Conservation (phyloP, 345 rosid genomes). For the Moricandia arvensis region DNA sequence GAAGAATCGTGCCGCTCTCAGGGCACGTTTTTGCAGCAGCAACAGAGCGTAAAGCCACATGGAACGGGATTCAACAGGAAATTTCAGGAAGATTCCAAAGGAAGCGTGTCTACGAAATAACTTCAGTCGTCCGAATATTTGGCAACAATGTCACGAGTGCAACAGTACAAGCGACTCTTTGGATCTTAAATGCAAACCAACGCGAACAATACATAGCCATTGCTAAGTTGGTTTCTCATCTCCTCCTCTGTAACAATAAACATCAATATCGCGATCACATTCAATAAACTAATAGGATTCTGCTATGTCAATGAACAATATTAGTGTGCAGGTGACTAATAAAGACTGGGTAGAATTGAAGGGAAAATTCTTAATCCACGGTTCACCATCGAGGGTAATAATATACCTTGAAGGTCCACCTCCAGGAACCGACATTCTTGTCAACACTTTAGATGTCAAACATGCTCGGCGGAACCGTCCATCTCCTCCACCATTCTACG, state of each 20-base stretch:
- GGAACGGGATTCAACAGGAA: slow-evolving; percentile 95
- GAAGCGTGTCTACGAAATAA: slow-evolving; percentile 62
- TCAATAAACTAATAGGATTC: slow-evolving; percentile 8
- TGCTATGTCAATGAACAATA: slow-evolving; percentile 17
- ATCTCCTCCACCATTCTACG: slow-evolving; percentile 54
- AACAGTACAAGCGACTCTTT: slow-evolving; percentile 66
- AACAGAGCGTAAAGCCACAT: slow-evolving; percentile 61
- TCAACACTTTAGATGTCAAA: slow-evolving; percentile 63
- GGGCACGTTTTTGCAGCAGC: slow-evolving; percentile 70
- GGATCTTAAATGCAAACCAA: slow-evolving; percentile 66
- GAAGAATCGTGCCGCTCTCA: slow-evolving; percentile 51
- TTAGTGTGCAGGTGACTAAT: slow-evolving; percentile 70
- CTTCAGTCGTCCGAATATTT: slow-evolving; percentile 65
- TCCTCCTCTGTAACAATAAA: background rate
- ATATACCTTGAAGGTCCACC: slow-evolving; percentile 88
- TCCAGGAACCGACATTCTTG: slow-evolving; percentile 75
- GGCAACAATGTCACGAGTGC: slow-evolving; percentile 55
- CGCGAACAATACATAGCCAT: slow-evolving; percentile 70
- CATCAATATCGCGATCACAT: background rate
- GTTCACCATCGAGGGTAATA: slow-evolving; percentile 59
- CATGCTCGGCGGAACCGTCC: slow-evolving; percentile 65
- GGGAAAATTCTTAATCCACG: slow-evolving; percentile 77
- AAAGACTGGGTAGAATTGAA: slow-evolving; percentile 69
- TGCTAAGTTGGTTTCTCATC: slow-evolving; percentile 52
- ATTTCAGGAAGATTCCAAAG: slow-evolving; percentile 65